Conservation (phyloP, 2,329 filamentous ascomycete genomes). For the Colletotrichum noveboracense region DNA sequence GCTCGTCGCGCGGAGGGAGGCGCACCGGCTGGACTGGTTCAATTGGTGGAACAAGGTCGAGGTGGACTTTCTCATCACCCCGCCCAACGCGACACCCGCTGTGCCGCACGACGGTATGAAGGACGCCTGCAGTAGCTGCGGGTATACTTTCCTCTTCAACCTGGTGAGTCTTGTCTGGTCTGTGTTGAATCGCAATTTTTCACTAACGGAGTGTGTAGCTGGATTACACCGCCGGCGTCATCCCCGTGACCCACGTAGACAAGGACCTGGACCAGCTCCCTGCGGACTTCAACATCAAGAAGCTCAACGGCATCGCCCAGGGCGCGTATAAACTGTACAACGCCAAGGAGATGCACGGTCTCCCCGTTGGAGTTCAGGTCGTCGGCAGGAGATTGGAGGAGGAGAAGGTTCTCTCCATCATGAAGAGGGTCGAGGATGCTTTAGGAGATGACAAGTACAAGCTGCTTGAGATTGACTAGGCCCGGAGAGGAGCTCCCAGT, state of each 20-base stretch:
- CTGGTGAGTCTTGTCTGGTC: slow-evolving; percentile 57
- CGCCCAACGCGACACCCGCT: slow-evolving; percentile 90
- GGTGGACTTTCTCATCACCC: slow-evolving; percentile 80
- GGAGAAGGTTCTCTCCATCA: slow-evolving; percentile 83
- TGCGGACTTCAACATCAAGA: slow-evolving; percentile 60
- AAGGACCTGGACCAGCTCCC: slow-evolving; percentile 70
- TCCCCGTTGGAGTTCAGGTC: slow-evolving; percentile 87
- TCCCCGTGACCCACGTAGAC: slow-evolving; percentile 88
- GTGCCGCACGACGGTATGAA: slow-evolving; percentile 87
- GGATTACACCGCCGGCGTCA: slow-evolving; percentile 82
- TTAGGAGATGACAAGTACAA: slow-evolving; percentile 63
- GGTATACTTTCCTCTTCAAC: slow-evolving; percentile 95
- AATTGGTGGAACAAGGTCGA: slow-evolving; percentile 80
- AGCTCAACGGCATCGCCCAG: slow-evolving; percentile 78
- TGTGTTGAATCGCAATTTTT: too few relatives aligned
- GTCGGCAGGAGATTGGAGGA: slow-evolving; percentile 82
- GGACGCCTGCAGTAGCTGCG: slow-evolving; percentile 83
- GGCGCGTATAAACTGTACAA: slow-evolving; percentile 91
- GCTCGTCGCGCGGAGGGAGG: slow-evolving; percentile 77
- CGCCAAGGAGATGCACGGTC: slow-evolving; percentile 79
- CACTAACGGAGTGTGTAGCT: slow-evolving; percentile 53
- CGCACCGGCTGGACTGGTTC: slow-evolving; percentile 79
- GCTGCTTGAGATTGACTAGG: slow-evolving; percentile 52
- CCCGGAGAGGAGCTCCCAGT: not conserved
- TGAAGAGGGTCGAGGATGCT: slow-evolving; percentile 79